A percentile compares a stretch with the other conserved stretches of the same genome.
These are phyloP conservation scores for Raffaelea arxii DNA, from an alignment of 2,329 filamentous ascomycete genomes.

Conservation along the genomic window DNA sequence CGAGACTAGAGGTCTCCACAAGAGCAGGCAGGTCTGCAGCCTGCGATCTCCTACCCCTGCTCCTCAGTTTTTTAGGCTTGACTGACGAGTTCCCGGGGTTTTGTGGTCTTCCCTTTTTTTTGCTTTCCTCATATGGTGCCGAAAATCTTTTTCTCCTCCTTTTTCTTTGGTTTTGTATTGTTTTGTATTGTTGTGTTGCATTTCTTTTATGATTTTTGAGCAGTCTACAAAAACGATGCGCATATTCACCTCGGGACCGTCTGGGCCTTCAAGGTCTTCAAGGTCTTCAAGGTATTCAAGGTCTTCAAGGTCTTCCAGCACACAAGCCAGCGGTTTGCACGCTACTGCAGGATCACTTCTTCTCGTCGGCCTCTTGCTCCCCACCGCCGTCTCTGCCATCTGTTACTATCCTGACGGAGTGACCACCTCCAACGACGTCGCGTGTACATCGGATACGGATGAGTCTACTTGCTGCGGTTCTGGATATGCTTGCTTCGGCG, in stretches of 20 bases:
- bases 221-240: background rate
- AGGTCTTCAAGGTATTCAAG: too few species aligned
- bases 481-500: conserved; percentile 26
- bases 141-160: background rate
- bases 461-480: conserved; percentile 24
- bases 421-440: conserved; percentile 18
- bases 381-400: background rate
- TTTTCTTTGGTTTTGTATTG: background rate
- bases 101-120: background rate
- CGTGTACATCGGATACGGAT: conserved; percentile 18
- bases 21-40: too few species aligned
- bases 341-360: too few species aligned
- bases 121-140: background rate
- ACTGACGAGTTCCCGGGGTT: too few species aligned
- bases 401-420: conserved; percentile 25
- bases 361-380: background rate
- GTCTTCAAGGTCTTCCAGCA: too few species aligned
- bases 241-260: background rate
- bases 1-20: too few species aligned
- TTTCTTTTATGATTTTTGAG: background rate
- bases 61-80: too few species aligned
- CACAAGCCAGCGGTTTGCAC: too few species aligned
- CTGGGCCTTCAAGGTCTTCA: background rate
- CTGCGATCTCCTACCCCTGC: too few species aligned
- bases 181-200: background rate